Evolutionary conservation across 2,329 filamentous ascomycete species (phyloP), one percentile per base, ranked within the genome.

Genomic region (Phialophora chinensis): DNA sequence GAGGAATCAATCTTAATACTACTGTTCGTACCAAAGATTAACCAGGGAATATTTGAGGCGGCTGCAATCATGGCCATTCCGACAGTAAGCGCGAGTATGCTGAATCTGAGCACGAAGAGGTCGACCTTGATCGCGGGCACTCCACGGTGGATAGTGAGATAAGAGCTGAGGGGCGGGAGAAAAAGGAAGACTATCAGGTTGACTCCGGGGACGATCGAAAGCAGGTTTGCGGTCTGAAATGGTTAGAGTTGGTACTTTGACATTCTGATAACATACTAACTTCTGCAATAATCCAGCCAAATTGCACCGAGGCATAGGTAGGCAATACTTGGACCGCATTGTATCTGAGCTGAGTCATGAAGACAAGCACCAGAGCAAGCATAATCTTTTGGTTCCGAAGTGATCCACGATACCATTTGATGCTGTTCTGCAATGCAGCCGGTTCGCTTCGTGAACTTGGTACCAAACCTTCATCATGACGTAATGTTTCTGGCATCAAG

Each of bases 201-300:
- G 42, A 47, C 42, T 47, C 42, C 42, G 42, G 42, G 42, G 42
- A 47, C 42, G 42, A 47, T 47, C 42, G 42, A 47, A 47, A 47
- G 42, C 42, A 47, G 42, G 42, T 47, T 47, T 47, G 42, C 42
- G 42, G 42, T 47, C 42, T 47, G 42, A 47, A 47, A 47, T 47
- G 42, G 42, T 47, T 47, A 47, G 42, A 47, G 42, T 47, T 47
- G 42, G 42, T 47, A 47, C 42, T 47, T 47, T 47, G 42, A 47
- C 11, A 47, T 47, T 47, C 20, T 47, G 14, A 47, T 47, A 47
- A 7, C 42, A 47, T 47, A 1, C 42, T 47, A 47, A 47, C 42
- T 47, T 47, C 42, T 47, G 42, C 42, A 20, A 47, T 47, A 47
- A 47, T 47, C 42, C 42, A 47, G 42, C 42, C 42, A 47, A 47